Conservation (phyloP, 495 filamentous ascomycete genomes). For the Annulohypoxylon nitens region DNA sequence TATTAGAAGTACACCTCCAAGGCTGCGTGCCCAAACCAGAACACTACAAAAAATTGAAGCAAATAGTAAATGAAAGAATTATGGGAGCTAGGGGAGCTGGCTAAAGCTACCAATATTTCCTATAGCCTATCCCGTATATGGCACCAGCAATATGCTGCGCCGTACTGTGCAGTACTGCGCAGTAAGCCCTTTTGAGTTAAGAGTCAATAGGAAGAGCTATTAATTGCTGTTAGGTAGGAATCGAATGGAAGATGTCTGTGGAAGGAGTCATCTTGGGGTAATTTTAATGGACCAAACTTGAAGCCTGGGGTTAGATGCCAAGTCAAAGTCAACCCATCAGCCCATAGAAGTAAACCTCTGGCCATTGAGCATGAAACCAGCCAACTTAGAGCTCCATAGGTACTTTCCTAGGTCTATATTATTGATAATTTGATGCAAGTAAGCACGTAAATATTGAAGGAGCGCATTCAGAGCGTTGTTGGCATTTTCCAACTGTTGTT, state of each 20-base stretch:
- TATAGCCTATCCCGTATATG: slow-evolving; percentile 6
- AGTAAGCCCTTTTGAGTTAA: slow-evolving; percentile 6
- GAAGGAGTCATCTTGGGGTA: slow-evolving; percentile 17
- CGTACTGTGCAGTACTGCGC: not conserved
- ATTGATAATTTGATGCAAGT: not conserved
- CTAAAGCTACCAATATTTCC: not conserved
- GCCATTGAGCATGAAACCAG: not conserved
- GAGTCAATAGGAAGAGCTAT: slow-evolving; percentile 2
- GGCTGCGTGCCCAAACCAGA: not conserved
- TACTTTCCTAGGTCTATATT: not conserved
- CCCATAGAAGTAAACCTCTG: slow-evolving; percentile 5
- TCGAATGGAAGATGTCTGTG: not conserved
- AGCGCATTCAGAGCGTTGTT: not conserved
- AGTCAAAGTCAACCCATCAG: not conserved
- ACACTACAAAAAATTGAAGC: not conserved
- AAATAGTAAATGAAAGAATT: slow-evolving; percentile 4
- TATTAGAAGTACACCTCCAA: not conserved
- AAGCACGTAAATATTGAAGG: not conserved
- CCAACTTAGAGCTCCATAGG: not conserved
- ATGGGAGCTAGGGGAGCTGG: not conserved
- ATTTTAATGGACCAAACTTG: slow-evolving; percentile 19
- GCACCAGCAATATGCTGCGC: slow-evolving; percentile 2
- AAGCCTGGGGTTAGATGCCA: slow-evolving; percentile 9
- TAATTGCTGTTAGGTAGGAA: not conserved
- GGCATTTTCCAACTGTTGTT: not conserved